Conservation (phyloP, 345 rosid species). For the Eucalyptus cladocalyx region DNA sequence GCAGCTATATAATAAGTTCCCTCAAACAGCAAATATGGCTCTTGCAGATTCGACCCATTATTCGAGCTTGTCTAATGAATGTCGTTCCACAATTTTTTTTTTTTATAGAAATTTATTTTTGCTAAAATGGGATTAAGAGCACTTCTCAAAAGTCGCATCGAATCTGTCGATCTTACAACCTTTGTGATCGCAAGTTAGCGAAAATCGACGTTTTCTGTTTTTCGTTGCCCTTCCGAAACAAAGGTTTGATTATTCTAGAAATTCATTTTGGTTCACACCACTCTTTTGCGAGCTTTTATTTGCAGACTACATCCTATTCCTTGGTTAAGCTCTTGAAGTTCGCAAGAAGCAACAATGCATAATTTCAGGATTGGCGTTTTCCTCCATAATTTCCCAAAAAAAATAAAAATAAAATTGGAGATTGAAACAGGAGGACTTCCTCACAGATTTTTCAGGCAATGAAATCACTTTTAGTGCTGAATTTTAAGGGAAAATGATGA, state of each 20-base stretch:
- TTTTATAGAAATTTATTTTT: background rate
- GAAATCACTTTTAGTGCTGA: background rate
- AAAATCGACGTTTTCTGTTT: background rate
- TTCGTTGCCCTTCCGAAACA: background rate
- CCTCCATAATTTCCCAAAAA: background rate
- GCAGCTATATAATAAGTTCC: background rate
- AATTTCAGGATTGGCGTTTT: background rate
- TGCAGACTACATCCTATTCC: background rate
- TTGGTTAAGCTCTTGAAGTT: background rate
- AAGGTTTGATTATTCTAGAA: background rate
- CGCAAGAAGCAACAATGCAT: background rate
- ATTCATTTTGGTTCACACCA: background rate
- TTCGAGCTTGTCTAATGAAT: background rate
- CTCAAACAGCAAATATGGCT: background rate
- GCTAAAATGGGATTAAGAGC: background rate
- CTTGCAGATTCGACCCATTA: background rate
- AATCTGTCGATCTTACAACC: background rate
- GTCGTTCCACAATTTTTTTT: too few relatives aligned
- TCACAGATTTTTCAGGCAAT: background rate
- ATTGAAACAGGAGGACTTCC: background rate
- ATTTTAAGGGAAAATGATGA: background rate
- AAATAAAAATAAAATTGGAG: background rate
- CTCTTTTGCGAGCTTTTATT: background rate
- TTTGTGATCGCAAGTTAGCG: background rate
- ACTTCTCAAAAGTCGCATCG: background rate